Base-by-base conservation (phyloP, 495 filamentous ascomycete genomes). In the Daldinia decipiens region DNA sequence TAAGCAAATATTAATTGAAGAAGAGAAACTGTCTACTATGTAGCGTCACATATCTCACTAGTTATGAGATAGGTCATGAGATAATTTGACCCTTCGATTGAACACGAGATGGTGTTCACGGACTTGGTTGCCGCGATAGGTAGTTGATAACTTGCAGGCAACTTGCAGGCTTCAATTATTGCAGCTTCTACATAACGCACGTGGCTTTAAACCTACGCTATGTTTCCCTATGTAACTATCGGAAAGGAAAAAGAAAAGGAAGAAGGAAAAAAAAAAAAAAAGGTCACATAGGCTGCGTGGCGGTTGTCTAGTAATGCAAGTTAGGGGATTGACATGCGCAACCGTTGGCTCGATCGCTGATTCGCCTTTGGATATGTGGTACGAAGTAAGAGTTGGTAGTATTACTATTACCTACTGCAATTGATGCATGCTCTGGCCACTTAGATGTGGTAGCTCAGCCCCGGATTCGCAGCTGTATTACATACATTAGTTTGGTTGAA, bases 61-160 rank as follows among this genome's bases (percentile, higher is more conserved):
- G 56, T 52, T 59, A 32, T 27, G 27, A 39, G 52, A 59, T 36
- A 50, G 40, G 56, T 52, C 55, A 32, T 27, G 27, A 39, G 52
- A 59, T 36, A 50, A 17, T 7, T 50, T 47, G 24, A 54, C 45
- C 58, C 38, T 61, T 43, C 17, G 59, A 59, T 54, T 59, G 59
- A 59, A 40, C 26, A 58, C 11, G 31, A 21, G 63, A 26, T 54
- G 63, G 58, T 62, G 31, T 52, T 38, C 53, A 54, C 68, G 68
- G 68, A 63, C 26, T 59, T 71, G 43, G 45, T 71, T 71, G 63
- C 68, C 36, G 34, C 52, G 68, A 71, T 71, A 71, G 59, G 68
- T 71, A 59, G 53, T 13, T 71, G 36, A 64, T 67, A 62, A 67
- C 62, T 50, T 34, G n/a, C 59, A 67, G 50, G 47, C 62, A 62